These are phyloP conservation scores for Rhizophora mangle DNA, from an alignment of 345 rosid species.

Conservation along the genomic window DNA sequence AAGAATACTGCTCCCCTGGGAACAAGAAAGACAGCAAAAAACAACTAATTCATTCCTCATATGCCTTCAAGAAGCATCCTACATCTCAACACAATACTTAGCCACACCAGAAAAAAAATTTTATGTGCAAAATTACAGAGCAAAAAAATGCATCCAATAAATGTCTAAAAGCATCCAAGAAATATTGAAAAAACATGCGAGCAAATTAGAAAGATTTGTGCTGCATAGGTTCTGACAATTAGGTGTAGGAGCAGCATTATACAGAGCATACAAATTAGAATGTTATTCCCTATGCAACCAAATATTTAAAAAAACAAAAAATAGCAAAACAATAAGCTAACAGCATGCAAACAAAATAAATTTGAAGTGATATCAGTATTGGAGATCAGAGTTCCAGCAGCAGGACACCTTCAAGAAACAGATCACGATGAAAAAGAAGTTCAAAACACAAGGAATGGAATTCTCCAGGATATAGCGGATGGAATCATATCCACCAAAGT, in stretches of 20 bases:
- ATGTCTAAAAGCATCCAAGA: not conserved
- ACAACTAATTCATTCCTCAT: conserved; percentile 9
- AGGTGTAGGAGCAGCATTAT: not conserved
- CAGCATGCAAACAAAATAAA: not conserved
- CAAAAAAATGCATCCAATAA: not conserved
- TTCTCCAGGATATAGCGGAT: not conserved
- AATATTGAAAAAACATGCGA: not conserved
- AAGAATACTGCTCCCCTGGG: conserved; percentile 88
- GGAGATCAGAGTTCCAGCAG: not conserved
- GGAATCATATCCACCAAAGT: not conserved
- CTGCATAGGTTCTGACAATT: not conserved
- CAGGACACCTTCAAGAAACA: not conserved
- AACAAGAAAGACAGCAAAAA: conserved; percentile 5
- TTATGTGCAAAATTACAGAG: not conserved
- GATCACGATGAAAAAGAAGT: too few relatives aligned
- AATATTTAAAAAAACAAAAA: not conserved
- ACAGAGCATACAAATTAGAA: not conserved
- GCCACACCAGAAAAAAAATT: not conserved
- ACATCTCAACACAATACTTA: not conserved
- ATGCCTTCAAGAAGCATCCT: not conserved
- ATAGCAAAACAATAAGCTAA: not conserved
- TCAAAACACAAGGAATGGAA: not conserved
- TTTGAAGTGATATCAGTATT: not conserved
- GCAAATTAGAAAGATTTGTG: not conserved
- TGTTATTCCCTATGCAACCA: not conserved